Conservation (phyloP, 2,329 filamentous ascomycete genomes). For the Alternaria panax region DNA sequence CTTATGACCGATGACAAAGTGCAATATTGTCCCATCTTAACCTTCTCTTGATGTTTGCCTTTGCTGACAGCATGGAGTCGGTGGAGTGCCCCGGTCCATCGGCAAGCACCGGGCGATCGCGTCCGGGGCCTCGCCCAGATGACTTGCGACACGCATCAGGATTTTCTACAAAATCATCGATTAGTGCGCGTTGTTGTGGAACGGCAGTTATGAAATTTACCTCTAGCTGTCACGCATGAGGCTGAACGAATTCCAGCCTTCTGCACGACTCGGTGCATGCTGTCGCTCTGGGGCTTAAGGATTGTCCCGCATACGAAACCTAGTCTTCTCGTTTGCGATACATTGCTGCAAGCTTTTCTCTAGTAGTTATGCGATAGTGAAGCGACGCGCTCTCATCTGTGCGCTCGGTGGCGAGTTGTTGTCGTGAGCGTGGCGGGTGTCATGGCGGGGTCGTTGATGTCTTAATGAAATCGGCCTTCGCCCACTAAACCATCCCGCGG, state of each 20-base stretch:
- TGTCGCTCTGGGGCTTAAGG: neutral
- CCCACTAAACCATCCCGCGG: conserved; percentile 19
- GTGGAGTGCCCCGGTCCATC: conserved; percentile 17
- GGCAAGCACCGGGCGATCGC: conserved; percentile 17
- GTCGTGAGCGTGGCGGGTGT: conserved; percentile 20
- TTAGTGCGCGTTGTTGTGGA: conserved; percentile 12
- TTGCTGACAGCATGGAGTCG: conserved; percentile 9
- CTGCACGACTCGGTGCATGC: neutral
- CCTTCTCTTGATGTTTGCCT: conserved; percentile 17
- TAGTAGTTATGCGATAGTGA: neutral
- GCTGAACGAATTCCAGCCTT: neutral
- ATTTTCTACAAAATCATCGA: conserved; percentile 6
- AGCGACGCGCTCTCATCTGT: neutral
- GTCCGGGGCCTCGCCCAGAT: conserved; percentile 15
- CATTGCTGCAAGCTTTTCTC: neutral
- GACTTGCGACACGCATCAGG: conserved; percentile 10
- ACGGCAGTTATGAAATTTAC: conserved; percentile 7
- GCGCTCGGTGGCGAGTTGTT: conserved; percentile 5
- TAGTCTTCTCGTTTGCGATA: neutral
- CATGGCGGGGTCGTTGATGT: conserved; percentile 18
- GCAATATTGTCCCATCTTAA: conserved; percentile 6
- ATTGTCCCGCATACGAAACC: neutral
- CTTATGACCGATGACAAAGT: neutral
- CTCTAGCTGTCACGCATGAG: conserved; percentile 4
- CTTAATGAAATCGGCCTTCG: conserved; percentile 3